Evolutionary conservation across 202 grass and related monocot species (phyloP), one percentile per base, ranked within the genome.

Genomic region (Miscanthus sacchariflorus): DNA sequence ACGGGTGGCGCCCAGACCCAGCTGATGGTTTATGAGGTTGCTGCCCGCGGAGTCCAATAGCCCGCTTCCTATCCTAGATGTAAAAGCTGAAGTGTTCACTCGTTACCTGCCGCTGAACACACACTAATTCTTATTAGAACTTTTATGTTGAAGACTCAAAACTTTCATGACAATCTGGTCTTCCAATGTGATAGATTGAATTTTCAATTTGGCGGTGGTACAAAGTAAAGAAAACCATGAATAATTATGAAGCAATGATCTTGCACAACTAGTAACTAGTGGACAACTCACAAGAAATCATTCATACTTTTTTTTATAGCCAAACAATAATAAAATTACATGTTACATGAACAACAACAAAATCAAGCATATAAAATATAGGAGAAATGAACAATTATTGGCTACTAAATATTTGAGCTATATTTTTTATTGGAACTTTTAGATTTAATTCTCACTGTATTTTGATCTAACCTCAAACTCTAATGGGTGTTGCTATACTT

Each of bases 351-450:
- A 59, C 61, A 27, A 63, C 21, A 63, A 65, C 5, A n/a, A 61
- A 27, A 25, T 12, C 23, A 12, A 25, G 10, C 61, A 24, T 24
- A 65, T 12, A 65, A 64, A 25, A 25, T 64, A 64, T 64, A 64
- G 91, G 96, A 89, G 96, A 99, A 88, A 56, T 56, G 52, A 11
- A 63, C 21, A 23, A 23, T 63, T 24, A 11, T 63, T 63, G 8
- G 21, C 21, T 63, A 63, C 56, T 63, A 63, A 61, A 24, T 63
- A 24, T 63, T 63, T 64, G n/a, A 25, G 10, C 61, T 64, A 11
- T 63, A 24, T 24, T 63, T 63, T 23, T 63, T 23, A 0, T 17
- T 24, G 10, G n/a, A 64, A 64, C 3, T 24, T 23, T 10, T 4
- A 64, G 11, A 24, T 64, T 25, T 64, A 64, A 12, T 64, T 25